Percentiles rank a stretch among this genome's conserved stretches.
Evolutionary conservation across 2,329 filamentous ascomycete genomes (phyloP).

Genomic region (Aureobasidium namibiae): DNA sequence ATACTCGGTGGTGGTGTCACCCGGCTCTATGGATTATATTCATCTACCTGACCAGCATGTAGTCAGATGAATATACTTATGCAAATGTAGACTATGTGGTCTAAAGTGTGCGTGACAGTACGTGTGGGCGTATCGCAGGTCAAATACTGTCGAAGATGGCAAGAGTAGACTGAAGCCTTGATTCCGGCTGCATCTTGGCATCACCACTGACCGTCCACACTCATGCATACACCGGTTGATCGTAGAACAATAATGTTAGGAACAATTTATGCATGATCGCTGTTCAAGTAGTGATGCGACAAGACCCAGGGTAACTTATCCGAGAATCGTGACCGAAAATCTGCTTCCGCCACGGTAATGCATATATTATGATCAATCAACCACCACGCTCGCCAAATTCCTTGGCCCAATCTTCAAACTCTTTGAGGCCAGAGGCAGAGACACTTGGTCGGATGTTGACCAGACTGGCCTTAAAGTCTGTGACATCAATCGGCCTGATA

Average conservation of each 20-base stretch:
- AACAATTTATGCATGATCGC: neutral
- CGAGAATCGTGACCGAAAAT: neutral
- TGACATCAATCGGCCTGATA: slow-evolving; percentile 74
- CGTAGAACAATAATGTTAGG: too few species aligned
- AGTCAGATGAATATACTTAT: neutral
- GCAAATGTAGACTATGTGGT: neutral
- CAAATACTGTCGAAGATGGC: neutral
- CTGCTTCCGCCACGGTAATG: too few species aligned
- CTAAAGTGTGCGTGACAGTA: too few species aligned
- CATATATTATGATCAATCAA: neutral
- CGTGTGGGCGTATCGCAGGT: too few species aligned
- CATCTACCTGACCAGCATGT: neutral
- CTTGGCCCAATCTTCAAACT: slow-evolving; percentile 89
- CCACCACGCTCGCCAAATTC: slow-evolving; percentile 90
- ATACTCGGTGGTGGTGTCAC: neutral
- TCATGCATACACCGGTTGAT: too few species aligned
- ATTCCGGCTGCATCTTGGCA: too few species aligned
- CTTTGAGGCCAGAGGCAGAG: slow-evolving; percentile 70
- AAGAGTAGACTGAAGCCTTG: neutral
- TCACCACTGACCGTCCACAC: too few species aligned
- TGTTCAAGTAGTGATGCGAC: neutral
- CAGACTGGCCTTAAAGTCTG: slow-evolving; percentile 79
- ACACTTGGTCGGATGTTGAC: slow-evolving; percentile 83
- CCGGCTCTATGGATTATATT: neutral
- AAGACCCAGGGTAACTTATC: neutral